Base-by-base conservation (phyloP, 2,329 filamentous ascomycete genomes). In the Calonectria montana region DNA sequence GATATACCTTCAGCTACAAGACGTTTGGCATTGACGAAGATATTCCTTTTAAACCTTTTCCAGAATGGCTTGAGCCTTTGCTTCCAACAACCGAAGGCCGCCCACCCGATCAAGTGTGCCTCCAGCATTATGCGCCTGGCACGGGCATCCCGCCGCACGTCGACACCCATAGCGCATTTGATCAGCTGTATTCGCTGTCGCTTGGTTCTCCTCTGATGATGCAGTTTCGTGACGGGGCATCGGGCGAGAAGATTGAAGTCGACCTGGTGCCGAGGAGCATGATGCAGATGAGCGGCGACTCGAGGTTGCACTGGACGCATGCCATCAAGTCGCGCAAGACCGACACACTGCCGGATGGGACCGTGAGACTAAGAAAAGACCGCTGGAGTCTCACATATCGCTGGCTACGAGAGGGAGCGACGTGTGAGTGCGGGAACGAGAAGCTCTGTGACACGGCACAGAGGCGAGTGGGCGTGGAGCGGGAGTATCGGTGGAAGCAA, bases 81-180 rank as follows among this genome's bases (percentile, higher is more conserved):
- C 82, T 90, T 4, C 86, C 88, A 0, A 80, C 77, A 2, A 80
- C 83, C 0, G 87, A 88, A 69, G 73, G 73, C 2, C 83, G 86
- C 0, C 83, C 83, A 0, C 88, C 88, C 0, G 88, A 90, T 64
- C 90, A 91, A 77, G 88, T 91, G 74, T 91, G 89, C 74, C 81
- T 91, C 18, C 89, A 91, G 80, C 87, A 90, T 77, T 91, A 91
- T 76, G 87, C 90, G 0, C 89, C 89, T 0, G 90, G 90, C 7
- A 83, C 87, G 0, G 90, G 90, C 2, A 91, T 91, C 74, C 90
- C 90, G 12, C 90, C 90, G 0, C 90, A 91, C 75, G 89, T 89
- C 65, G 90, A 91, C 80, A 90, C 89, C 3, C 90, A 91, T 79
- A 80, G 81, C 12, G 81, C 83, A 0, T 85, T 84, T 37, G 85